Conservation (phyloP, 441 rosid species). For the Eruca vesicaria region DNA sequence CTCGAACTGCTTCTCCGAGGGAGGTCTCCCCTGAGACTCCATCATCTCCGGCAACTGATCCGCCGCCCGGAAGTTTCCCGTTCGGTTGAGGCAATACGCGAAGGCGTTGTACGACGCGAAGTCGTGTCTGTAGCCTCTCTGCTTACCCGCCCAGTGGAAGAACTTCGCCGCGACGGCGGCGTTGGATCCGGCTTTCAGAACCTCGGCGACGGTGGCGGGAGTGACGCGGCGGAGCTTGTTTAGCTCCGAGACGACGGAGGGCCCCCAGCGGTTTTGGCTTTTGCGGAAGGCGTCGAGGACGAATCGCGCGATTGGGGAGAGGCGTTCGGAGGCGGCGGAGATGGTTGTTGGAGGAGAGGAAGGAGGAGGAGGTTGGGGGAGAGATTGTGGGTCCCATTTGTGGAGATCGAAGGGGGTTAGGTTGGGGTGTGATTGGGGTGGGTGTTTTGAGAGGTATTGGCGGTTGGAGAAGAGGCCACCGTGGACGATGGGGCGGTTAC, state of each 20-base stretch:
- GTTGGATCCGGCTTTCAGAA: conserved; percentile 57
- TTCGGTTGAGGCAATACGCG: conserved; percentile 78
- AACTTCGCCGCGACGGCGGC: conserved; percentile 68
- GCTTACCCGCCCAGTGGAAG: conserved; percentile 95
- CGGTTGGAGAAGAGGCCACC: conserved; percentile 82
- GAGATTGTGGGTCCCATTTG: conserved; percentile 69
- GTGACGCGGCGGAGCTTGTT: conserved; percentile 86
- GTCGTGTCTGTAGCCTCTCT: conserved; percentile 76
- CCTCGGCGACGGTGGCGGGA: conserved; percentile 74
- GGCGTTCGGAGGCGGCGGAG: conserved; percentile 40
- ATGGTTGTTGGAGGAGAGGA: conserved; percentile 8
- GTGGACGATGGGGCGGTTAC: conserved; percentile 65
- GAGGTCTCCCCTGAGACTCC: conserved; percentile 80
- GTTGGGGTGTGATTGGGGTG: conserved; percentile 2
- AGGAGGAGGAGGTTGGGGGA: background rate
- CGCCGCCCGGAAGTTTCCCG: conserved; percentile 64
- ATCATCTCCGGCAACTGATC: conserved; percentile 88
- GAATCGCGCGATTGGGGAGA: conserved; percentile 86
- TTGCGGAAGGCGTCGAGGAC: conserved; percentile 75
- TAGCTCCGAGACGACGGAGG: conserved; percentile 60
- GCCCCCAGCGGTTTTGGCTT: conserved; percentile 62
- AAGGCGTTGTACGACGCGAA: conserved; percentile 86
- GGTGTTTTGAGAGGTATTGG: conserved; percentile 31
- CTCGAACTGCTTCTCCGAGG: conserved; percentile 83
- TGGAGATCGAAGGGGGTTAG: conserved; percentile 54